Evolutionary conservation across 2,329 filamentous ascomycete species (phyloP).

Genomic region (Beauveria sp.): DNA sequence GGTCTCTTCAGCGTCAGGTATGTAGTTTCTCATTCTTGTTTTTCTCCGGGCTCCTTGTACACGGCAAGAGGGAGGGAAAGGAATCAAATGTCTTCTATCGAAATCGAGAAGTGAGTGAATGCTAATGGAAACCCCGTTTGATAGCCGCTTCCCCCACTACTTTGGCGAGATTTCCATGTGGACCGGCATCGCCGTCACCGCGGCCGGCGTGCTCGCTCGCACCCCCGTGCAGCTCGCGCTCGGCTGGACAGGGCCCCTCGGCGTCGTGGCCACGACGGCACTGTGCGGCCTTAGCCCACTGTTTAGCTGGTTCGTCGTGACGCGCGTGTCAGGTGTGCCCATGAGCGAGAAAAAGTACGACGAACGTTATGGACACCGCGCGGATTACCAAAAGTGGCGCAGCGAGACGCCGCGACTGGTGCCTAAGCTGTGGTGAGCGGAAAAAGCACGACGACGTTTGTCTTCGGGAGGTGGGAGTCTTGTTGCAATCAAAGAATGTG

Average conservation of each 20-base stretch:
- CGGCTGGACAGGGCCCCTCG: constrained; percentile 40
- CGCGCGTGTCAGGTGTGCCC: constrained; percentile 57
- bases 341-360: constrained; percentile 64
- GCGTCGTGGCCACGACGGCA: constrained; percentile 23
- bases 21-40: constrained; percentile 8
- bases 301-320: constrained; percentile 55
- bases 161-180: constrained; percentile 65
- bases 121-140: background rate
- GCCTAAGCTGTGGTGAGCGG: constrained; percentile 43
- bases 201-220: constrained; percentile 48
- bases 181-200: constrained; percentile 56
- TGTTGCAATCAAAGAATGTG: no score
- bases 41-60: background rate
- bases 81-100: no score
- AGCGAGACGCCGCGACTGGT: constrained; percentile 57
- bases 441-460: background rate
- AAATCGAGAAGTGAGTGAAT: no score
- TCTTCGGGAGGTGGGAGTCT: no score
- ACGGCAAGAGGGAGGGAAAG: background rate
- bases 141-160: constrained; percentile 59
- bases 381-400: constrained; percentile 64
- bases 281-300: constrained; percentile 53
- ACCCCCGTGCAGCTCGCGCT: constrained; percentile 49
- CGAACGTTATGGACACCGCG: constrained; percentile 51
- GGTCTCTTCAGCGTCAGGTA: constrained; percentile 54